Percentiles rank a stretch among this genome's conserved stretches.
Conservation (phyloP, 768 basidiomycete species). For the Rhizopogon salebrosus region DNA sequence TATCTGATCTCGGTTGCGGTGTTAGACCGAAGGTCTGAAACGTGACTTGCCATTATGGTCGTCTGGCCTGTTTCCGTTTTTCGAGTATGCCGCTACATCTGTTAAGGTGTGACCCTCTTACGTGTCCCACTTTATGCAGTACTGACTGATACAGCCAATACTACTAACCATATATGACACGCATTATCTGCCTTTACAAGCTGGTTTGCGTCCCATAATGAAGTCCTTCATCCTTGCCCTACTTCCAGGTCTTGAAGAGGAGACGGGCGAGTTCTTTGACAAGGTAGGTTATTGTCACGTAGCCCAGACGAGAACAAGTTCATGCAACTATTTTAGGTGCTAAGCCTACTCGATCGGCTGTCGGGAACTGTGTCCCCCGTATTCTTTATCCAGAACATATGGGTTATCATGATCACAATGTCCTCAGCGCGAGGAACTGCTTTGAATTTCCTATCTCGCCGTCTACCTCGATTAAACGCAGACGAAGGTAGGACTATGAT, state of each 20-base stretch:
- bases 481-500: conserved; percentile 58
- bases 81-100: conserved; percentile 98
- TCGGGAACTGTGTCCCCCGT: conserved; percentile 80
- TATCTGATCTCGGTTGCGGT: conserved; percentile 6
- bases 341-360: conserved; percentile 73
- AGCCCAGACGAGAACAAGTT: background rate
- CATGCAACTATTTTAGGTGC: conserved; percentile 46
- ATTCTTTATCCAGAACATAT: conserved; percentile 95
- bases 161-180: conserved; percentile 90
- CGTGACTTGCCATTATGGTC: conserved; percentile 92
- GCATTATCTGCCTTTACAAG: conserved; percentile 84
- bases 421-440: conserved; percentile 82
- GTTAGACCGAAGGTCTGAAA: conserved; percentile 78
- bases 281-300: conserved; percentile 40
- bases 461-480: conserved; percentile 64
- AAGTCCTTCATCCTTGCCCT: conserved; percentile 93
- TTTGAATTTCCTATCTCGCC: conserved; percentile 79
- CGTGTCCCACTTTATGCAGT: background rate
- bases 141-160: conserved; percentile 50
- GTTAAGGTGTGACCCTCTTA: conserved; percentile 62
- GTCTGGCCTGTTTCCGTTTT: conserved; percentile 95
- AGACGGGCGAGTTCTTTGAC: conserved; percentile 96
- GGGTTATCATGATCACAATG: conserved; percentile 89
- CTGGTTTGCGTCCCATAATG: conserved; percentile 78
- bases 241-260: conserved; percentile 94